A percentile compares a stretch with the other conserved stretches of the same genome.
Conservation (phyloP, 345 rosid species). For the Mallotus nudiflorus region DNA sequence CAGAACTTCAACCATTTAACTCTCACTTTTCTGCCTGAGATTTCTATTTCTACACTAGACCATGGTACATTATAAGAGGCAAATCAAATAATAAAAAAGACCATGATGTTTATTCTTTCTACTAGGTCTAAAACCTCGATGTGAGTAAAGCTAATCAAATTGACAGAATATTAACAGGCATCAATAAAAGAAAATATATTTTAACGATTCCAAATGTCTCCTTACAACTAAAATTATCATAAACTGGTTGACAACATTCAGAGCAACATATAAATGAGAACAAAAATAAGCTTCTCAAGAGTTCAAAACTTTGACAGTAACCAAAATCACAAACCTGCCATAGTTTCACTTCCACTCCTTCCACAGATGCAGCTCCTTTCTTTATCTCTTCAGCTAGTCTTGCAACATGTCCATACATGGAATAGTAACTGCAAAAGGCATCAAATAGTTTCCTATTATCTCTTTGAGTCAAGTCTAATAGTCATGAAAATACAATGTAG, state of each 20-base stretch:
- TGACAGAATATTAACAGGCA: neutral
- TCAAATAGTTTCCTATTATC: neutral
- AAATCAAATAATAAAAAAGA: too few species aligned
- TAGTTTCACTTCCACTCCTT: constrained; percentile 93
- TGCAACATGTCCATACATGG: constrained; percentile 97
- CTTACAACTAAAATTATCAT: neutral
- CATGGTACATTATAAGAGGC: too few species aligned
- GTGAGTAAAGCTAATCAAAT: neutral
- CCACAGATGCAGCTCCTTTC: constrained; percentile 93
- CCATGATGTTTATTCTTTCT: neutral
- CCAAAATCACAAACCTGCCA: constrained; percentile 67
- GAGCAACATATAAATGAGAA: neutral
- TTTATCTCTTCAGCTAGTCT: constrained; percentile 83
- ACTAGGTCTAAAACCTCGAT: neutral
- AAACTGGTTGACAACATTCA: neutral
- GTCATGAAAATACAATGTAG: neutral
- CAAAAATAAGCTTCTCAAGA: neutral
- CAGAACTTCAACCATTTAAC: neutral
- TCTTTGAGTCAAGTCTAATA: neutral
- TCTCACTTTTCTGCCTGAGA: neutral
- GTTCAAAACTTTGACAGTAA: neutral
- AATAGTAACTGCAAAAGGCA: constrained; percentile 67
- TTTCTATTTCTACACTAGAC: neutral
- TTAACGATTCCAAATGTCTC: too few species aligned
- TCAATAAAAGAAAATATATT: neutral